Conservation (phyloP, 805 yeast species). For the Saccharomycopsis amapae region DNA sequence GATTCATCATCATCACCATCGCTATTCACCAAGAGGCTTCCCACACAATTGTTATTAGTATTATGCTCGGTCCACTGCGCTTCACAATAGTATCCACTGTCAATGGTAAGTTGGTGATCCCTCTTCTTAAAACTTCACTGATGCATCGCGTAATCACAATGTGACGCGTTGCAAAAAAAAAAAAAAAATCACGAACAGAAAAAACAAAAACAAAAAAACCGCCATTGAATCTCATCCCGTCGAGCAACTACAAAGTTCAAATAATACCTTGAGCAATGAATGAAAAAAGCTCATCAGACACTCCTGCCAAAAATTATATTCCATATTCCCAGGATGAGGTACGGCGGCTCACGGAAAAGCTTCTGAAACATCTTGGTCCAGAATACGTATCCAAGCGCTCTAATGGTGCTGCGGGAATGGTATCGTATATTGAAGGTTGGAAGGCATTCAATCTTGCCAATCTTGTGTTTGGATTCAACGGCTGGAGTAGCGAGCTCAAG, state of each 20-base stretch:
- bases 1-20: too few relatives aligned
- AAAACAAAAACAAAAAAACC: not conserved
- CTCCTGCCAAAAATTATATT: not conserved
- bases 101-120: too few relatives aligned
- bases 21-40: too few relatives aligned
- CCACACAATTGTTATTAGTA: too few relatives aligned
- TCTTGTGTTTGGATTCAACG: slow-evolving; percentile 75
- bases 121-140: too few relatives aligned
- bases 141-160: too few relatives aligned
- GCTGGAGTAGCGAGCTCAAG: slow-evolving; percentile 72
- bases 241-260: not conserved
- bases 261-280: not conserved
- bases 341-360: slow-evolving; percentile 26
- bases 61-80: too few relatives aligned
- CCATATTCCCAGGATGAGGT: slow-evolving; percentile 11
- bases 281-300: too few relatives aligned
- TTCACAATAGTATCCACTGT: too few relatives aligned
- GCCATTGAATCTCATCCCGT: not conserved
- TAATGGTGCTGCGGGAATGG: slow-evolving; percentile 62
- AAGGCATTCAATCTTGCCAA: slow-evolving; percentile 73
- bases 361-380: slow-evolving; percentile 55
- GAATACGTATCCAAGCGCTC: slow-evolving; percentile 71
- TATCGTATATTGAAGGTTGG: slow-evolving; percentile 80
- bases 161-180: too few relatives aligned
- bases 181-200: not conserved